Base-by-base conservation (phyloP, 1,284 basidiomycete species). In the Puccinia novopanici region DNA sequence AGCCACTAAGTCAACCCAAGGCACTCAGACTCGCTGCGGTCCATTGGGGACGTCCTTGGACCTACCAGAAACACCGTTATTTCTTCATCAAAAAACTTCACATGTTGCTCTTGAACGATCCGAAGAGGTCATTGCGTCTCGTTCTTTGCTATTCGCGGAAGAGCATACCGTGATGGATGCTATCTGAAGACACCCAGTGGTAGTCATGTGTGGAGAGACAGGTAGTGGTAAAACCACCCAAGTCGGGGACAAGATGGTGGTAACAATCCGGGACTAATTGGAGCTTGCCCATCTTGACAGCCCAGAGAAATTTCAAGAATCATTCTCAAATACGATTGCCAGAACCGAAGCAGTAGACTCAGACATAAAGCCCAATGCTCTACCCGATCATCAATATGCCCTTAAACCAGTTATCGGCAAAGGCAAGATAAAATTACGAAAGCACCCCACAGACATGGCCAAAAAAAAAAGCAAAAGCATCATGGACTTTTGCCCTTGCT, bases 141-240 rank as follows among this genome's bases (percentile, higher is more conserved):
- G 97, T 59, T 87, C 95, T 82, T 88, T 92, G 81, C 88, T 99
- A 81, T 89, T 95, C 9, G 91, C 92, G 17, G 95, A 99, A 86
- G 97, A 99, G 84, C 95, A 99, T 84, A 89, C 90, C 4, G 94
- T 99, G 77, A 92, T 99, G 89, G 94, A 97, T 84, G 90, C 93
- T 2, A 91, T 99, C 73, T 87, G 94, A 81, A 88, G 98, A 76
- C 91, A 99, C 84, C 90, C 92, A 4, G 90, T 92, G 15, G 89
- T 91, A 22, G 89, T 92, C 72, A 89, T 93, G 63, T 92, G 91
- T 83, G 92, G 91, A 86, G 91, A 92, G 86, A 99, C 97, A 8
- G 97, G 97, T 81, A 96, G 93, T 84, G 97, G 97, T 73, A 99
- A 99, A 87, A 99, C 97, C 0, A 99, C 97, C 0, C 97, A 99